Percentiles rank a stretch among this genome's conserved stretches.
These are phyloP conservation scores for Rhodotorula diobovata DNA, from an alignment of 768 basidiomycete species.

Conservation along the genomic window DNA sequence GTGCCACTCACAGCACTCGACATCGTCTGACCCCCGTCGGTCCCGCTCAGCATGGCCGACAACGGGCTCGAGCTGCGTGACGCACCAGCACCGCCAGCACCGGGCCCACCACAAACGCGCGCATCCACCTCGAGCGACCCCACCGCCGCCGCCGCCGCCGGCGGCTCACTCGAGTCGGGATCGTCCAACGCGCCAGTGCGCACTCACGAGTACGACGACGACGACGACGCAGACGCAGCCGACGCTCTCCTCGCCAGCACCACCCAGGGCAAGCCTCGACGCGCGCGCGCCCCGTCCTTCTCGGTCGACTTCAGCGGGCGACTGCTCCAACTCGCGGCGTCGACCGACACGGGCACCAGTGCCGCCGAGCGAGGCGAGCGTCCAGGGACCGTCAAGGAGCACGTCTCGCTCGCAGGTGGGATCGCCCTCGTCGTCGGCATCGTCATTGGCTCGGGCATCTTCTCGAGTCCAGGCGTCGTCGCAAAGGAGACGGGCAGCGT, in stretches of 20 bases:
- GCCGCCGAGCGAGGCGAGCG: slow-evolving; percentile 4
- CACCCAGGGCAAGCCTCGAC: background rate
- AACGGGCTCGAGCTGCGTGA: too few species aligned
- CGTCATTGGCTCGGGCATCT: slow-evolving; percentile 40
- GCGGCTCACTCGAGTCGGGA: too few species aligned
- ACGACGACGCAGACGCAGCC: slow-evolving; percentile 3
- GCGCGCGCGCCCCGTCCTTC: slow-evolving; percentile 9
- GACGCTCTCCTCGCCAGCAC: background rate
- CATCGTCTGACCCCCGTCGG: too few species aligned
- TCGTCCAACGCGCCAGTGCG: slow-evolving; percentile 4
- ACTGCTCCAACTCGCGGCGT: slow-evolving; percentile 7
- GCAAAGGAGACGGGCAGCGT: slow-evolving; percentile 83
- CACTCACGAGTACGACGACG: background rate
- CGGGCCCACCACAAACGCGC: background rate
- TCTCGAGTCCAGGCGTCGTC: slow-evolving; percentile 60
- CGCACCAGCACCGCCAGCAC: background rate
- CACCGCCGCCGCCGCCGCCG: background rate
- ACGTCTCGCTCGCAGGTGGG: slow-evolving; percentile 19
- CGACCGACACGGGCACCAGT: background rate
- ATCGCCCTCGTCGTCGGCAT: slow-evolving; percentile 38
- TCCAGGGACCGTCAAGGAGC: slow-evolving; percentile 3
- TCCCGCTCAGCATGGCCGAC: background rate
- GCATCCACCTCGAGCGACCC: background rate
- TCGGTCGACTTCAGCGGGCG: slow-evolving; percentile 16
- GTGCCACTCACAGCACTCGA: too few species aligned